phyloP scores from a whole-genome alignment of 2,329 filamentous ascomycete species.

The Claviceps humidiphila region DNA sequence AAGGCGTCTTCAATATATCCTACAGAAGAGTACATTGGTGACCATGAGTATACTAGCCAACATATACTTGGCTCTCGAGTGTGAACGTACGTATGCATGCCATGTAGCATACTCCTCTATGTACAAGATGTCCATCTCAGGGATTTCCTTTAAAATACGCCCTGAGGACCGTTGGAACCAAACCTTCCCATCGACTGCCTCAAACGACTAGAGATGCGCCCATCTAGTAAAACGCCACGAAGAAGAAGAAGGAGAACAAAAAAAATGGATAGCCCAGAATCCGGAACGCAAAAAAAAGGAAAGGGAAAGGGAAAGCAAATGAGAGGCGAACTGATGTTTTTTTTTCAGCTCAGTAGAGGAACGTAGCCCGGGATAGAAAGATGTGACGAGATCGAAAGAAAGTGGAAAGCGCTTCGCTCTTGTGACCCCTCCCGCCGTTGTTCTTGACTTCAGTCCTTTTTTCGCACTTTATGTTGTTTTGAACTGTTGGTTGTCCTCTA shows the following conservation, averaged over 20 bases:
- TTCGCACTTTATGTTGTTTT: neutral
- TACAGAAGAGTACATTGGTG: neutral
- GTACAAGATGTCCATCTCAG: neutral
- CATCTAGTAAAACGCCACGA: neutral
- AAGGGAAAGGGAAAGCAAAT: neutral
- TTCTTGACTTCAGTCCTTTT: neutral
- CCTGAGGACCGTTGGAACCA: neutral
- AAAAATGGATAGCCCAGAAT: neutral
- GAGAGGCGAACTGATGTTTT: neutral
- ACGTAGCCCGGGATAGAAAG: neutral
- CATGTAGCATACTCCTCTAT: neutral
- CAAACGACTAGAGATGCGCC: neutral
- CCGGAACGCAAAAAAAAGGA: neutral
- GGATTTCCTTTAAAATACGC: neutral
- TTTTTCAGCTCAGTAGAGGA: neutral
- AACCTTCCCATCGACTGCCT: neutral
- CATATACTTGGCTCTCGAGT: neutral
- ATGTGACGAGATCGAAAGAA: neutral
- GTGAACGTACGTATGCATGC: neutral
- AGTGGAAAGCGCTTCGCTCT: neutral
- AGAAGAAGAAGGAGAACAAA: neutral
- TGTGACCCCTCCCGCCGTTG: neutral
- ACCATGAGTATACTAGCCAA: neutral
- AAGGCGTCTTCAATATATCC: neutral
- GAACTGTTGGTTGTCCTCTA: neutral